Percentiles rank a stretch among this genome's conserved stretches.
Conservation (phyloP, 768 basidiomycete genomes). For the Suillus subluteus region DNA sequence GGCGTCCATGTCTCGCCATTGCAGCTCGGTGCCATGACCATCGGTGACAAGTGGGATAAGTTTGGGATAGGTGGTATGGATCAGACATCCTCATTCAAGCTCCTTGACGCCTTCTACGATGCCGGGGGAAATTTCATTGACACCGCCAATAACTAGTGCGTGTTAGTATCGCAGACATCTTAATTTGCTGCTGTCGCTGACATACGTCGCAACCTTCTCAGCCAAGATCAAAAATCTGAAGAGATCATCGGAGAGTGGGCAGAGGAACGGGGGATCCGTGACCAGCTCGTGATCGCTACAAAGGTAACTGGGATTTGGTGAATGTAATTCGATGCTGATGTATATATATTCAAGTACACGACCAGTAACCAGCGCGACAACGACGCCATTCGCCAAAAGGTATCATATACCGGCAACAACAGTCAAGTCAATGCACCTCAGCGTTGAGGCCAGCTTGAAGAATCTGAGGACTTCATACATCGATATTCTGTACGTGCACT, state of each 20-base stretch:
- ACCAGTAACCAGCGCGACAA: conserved; percentile 24
- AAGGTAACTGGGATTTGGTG: conserved; percentile 28
- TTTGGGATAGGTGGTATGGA: conserved; percentile 43
- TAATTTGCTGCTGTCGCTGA: neutral
- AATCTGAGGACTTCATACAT: conserved; percentile 50
- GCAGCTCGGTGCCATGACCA: conserved; percentile 52
- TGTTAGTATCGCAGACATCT: neutral
- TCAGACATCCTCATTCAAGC: conserved; percentile 46
- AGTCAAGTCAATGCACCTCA: conserved; percentile 46
- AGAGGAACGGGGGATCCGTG: conserved; percentile 41
- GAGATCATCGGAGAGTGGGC: conserved; percentile 54
- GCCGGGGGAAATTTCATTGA: conserved; percentile 55
- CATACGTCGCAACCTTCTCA: conserved; percentile 10
- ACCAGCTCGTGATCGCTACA: conserved; percentile 50
- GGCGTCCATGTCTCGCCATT: conserved; percentile 55
- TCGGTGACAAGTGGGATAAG: conserved; percentile 47
- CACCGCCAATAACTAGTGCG: conserved; percentile 50
- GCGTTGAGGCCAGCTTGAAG: conserved; percentile 44
- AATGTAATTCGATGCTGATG: neutral
- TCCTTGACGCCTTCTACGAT: conserved; percentile 49
- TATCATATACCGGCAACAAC: conserved; percentile 52
- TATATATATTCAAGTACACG: conserved; percentile 20
- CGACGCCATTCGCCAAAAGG: conserved; percentile 30
- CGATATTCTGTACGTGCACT: conserved; percentile 45
- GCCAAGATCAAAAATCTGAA: conserved; percentile 46